These are phyloP conservation scores for Melastoma candidum DNA, from an alignment of 441 rosid species.

Conservation along the genomic window DNA sequence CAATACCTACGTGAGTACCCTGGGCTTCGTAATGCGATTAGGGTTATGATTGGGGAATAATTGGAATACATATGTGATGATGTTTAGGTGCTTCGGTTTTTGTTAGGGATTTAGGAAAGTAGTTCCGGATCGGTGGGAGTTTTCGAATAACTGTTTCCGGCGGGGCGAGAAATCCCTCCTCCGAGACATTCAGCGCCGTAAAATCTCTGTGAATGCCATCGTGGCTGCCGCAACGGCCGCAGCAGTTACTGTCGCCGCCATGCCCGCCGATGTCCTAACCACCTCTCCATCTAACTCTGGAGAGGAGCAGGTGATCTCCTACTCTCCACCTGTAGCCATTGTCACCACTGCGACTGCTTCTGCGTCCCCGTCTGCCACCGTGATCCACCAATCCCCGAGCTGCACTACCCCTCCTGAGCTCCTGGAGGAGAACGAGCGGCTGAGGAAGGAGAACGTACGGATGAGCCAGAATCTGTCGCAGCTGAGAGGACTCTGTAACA, in stretches of 20 bases:
- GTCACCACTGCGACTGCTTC: constrained; percentile 4
- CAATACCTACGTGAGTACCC: constrained; percentile 72
- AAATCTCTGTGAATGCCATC: constrained; percentile 31
- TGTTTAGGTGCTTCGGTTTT: not conserved
- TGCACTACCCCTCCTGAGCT: constrained; percentile 69
- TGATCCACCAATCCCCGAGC: constrained; percentile 34
- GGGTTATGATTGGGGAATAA: not conserved
- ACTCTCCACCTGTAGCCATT: constrained; percentile 45
- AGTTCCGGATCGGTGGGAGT: constrained; percentile 94
- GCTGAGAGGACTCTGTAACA: constrained; percentile 52
- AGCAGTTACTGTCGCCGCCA: constrained; percentile 19
- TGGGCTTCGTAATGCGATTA: not conserved
- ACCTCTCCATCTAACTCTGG: constrained; percentile 74
- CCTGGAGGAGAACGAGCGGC: constrained; percentile 67
- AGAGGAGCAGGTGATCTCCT: constrained; percentile 67
- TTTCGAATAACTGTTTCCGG: constrained; percentile 63
- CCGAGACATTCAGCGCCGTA: constrained; percentile 78
- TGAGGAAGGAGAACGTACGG: constrained; percentile 60
- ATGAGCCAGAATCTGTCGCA: constrained; percentile 58
- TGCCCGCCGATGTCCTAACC: constrained; percentile 16
- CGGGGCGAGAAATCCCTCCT: constrained; percentile 68
- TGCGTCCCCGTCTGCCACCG: constrained; percentile 7
- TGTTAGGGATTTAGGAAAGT: constrained; percentile 72
- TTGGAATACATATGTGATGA: not conserved
- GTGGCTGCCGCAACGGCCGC: constrained; percentile 16